These are phyloP conservation scores for Meyerozyma carpophila DNA, from an alignment of 1,139 yeast species.

Conservation along the genomic window DNA sequence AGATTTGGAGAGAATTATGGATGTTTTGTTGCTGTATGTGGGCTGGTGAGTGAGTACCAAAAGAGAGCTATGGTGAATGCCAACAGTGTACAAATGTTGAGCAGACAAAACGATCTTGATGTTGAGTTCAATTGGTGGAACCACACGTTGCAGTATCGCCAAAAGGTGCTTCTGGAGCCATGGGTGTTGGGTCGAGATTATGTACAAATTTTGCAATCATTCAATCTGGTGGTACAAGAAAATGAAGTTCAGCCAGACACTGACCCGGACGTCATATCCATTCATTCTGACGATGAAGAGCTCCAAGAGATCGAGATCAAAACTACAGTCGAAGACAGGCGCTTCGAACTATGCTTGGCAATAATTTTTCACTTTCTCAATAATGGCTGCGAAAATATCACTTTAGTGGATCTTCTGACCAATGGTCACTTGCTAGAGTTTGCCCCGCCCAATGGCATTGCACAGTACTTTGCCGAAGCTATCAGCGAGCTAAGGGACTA, in stretches of 20 bases:
- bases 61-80: not conserved
- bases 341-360: not conserved
- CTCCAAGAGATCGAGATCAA: not conserved
- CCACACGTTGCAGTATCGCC: conserved; percentile 4
- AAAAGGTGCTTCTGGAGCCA: conserved; percentile 5
- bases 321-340: not conserved
- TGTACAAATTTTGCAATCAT: not conserved
- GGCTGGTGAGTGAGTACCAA: conserved; percentile 3
- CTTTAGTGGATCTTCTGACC: not conserved
- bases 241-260: not conserved
- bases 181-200: conserved; percentile 4
- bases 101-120: conserved; percentile 2
- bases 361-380: not conserved
- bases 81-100: not conserved
- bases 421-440: not conserved
- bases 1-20: conserved; percentile 1
- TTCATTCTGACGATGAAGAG: not conserved
- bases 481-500: not conserved
- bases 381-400: not conserved
- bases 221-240: not conserved
- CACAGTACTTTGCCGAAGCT: not conserved
- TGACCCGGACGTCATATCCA: not conserved
- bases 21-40: conserved; percentile 6
- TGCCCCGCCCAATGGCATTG: not conserved
- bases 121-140: conserved; percentile 10